Base-by-base conservation (phyloP, 1,284 basidiomycete genomes). In the Gastroboletus turbinatus region DNA sequence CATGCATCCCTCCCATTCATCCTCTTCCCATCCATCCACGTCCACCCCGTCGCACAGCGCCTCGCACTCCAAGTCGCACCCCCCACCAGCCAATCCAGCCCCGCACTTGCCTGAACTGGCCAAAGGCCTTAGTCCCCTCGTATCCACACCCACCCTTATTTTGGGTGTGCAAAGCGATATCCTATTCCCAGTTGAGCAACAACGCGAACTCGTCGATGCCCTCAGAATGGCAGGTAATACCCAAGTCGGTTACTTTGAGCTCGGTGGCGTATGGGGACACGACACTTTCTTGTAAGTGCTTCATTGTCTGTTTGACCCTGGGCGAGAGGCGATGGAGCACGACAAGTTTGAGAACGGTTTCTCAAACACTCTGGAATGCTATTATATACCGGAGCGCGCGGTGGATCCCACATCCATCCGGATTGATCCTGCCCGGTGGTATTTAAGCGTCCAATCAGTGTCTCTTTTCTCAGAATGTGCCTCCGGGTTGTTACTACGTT, bases 81-180 rank as follows among this genome's bases (percentile, higher is more conserved):
- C 83, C 2, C 88, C 87, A 2, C 86, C 86, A 3, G 71, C 78
- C 9, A 87, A 85, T 58, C 84, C 84, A 1, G 81, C 87, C 5
- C 81, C 90, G 4, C 88, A 98, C 73, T 81, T 99, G 13, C 78
- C 87, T 10, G 87, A 86, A 29, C 83, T 99, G 10, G 89, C 93
- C 1, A 78, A 81, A n/a, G 97, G 96, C 29, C 82, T 99, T 50
- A 67, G 77, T 35, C 88, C 92, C 4, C 82, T 99, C 1, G 74
- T 78, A 14, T 76, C 88, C 56, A 96, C 87, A 35, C 96, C 97
- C 0, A 85, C 83, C 1, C 81, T 99, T 29, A 82, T 99, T 1
- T 81, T 99, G 13, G 97, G 97, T 19, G 96, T 98, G 6, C 96
- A 99, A 76, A 92, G 88, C 66, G 96, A 99, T 67, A 96, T 98